Percentiles rank a stretch among this genome's conserved stretches.
Evolutionary conservation across 106 monocot species (phyloP).

Genomic region (Cymbidium sinense): DNA sequence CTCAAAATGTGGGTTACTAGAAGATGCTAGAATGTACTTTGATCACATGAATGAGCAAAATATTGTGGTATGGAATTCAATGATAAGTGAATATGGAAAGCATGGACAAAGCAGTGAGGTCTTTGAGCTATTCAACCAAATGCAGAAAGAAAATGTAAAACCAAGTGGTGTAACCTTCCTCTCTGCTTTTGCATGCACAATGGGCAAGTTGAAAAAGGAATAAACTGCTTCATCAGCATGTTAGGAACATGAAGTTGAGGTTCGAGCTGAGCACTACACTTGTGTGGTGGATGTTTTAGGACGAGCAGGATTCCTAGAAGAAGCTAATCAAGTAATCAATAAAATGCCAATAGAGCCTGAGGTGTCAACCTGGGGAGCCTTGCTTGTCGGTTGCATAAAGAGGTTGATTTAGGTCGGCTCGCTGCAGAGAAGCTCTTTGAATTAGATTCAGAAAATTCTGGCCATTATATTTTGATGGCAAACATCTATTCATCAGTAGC

Average conservation of each 20-base stretch:
- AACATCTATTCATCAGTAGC: conserved; percentile 26
- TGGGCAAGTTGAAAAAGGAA: conserved; percentile 30
- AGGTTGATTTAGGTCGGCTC: conserved; percentile 23
- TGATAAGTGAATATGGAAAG: conserved; percentile 24
- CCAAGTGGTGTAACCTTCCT: conserved; percentile 27
- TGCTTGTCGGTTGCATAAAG: conserved; percentile 34
- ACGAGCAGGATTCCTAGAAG: conserved; percentile 19
- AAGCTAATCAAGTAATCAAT: conserved; percentile 29
- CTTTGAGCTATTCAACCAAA: conserved; percentile 16
- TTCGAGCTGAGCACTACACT: conserved; percentile 27
- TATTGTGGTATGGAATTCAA: conserved; percentile 30
- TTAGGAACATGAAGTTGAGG: conserved; percentile 11
- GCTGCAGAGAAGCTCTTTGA: conserved; percentile 23
- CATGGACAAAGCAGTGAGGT: conserved; percentile 22
- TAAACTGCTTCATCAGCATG: conserved; percentile 33
- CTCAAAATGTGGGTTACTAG: conserved; percentile 37
- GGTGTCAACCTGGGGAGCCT: conserved; percentile 29
- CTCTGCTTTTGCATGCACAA: conserved; percentile 33
- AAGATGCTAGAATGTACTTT: conserved; percentile 20
- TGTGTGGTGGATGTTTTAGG: conserved; percentile 50
- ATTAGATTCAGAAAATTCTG: conserved; percentile 28
- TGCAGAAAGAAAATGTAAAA: conserved; percentile 15
- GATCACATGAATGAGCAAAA: conserved; percentile 6
- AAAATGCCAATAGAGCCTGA: conserved; percentile 21
- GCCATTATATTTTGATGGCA: conserved; percentile 36